These are phyloP conservation scores for Hanseniaspora occidentalis DNA, from an alignment of 805 yeast species.

Conservation along the genomic window DNA sequence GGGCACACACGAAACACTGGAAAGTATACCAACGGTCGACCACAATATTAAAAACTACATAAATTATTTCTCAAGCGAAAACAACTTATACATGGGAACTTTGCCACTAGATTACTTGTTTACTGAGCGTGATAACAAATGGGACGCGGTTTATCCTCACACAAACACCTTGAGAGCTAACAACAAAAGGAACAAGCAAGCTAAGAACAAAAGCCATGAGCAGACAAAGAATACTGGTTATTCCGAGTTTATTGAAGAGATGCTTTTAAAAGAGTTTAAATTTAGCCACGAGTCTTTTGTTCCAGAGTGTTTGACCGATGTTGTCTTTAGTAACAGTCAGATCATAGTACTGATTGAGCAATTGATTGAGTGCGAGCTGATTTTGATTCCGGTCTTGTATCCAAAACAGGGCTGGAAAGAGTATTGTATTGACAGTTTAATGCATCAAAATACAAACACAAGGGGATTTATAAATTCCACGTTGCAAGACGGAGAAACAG, in stretches of 20 bases:
- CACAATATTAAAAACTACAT: neutral
- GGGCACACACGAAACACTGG: neutral
- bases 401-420: conserved; percentile 12
- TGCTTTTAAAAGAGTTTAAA: too few species aligned
- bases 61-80: neutral
- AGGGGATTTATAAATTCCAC: too few species aligned
- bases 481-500: too few species aligned
- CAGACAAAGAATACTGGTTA: too few species aligned
- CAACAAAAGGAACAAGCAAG: too few species aligned
- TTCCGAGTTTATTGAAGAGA: too few species aligned
- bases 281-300: neutral
- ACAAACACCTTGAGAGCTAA: too few species aligned
- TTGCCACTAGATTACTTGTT: neutral
- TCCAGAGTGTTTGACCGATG: conserved; percentile 4
- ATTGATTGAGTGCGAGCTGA: conserved; percentile 12
- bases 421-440: neutral
- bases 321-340: conserved; percentile 7
- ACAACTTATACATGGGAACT: neutral
- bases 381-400: conserved; percentile 16
- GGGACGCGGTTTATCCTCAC: too few species aligned
- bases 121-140: neutral
- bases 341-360: conserved; percentile 1
- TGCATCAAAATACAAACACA: neutral
- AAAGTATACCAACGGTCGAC: neutral
- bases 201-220: too few species aligned